phyloP scores from a whole-genome alignment of 352 stramenopile genomes.

The Pythium chondricola region DNA sequence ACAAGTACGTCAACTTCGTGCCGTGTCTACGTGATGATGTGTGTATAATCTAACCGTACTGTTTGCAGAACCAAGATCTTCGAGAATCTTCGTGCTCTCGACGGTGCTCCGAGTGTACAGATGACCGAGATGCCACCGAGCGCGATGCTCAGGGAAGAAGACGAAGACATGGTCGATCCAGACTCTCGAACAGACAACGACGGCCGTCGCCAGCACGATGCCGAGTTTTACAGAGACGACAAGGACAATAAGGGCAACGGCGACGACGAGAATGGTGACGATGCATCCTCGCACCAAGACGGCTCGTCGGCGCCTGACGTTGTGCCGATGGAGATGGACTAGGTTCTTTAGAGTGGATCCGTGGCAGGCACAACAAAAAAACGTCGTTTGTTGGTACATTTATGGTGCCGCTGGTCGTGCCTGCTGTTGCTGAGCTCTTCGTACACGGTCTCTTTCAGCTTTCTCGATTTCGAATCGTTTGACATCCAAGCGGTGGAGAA shows the following conservation, averaged over 20 bases:
- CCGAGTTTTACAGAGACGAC: slow-evolving; percentile 79
- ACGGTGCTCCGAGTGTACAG: slow-evolving; percentile 73
- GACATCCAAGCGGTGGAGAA: slow-evolving; percentile 86
- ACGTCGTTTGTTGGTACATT: no score
- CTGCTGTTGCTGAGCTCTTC: slow-evolving; percentile 40
- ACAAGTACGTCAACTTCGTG: slow-evolving; percentile 46
- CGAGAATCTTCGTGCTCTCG: slow-evolving; percentile 69
- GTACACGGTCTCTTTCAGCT: slow-evolving; percentile 74
- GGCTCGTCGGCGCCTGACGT: slow-evolving; percentile 50
- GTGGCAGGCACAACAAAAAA: no score
- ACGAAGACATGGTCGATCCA: slow-evolving; percentile 65
- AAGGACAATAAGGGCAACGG: slow-evolving; percentile 65
- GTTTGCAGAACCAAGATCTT: slow-evolving; percentile 71
- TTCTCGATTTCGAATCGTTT: slow-evolving; percentile 90
- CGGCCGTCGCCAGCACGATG: slow-evolving; percentile 64
- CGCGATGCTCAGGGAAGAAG: slow-evolving; percentile 71
- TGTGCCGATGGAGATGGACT: slow-evolving; percentile 75
- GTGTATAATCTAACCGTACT: neutral
- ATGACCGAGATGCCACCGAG: slow-evolving; percentile 69
- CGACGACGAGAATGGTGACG: slow-evolving; percentile 21
- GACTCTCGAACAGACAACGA: slow-evolving; percentile 70
- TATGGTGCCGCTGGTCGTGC: no score
- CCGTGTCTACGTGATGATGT: neutral
- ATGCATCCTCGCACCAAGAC: slow-evolving; percentile 25
- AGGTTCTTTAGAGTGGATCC: slow-evolving; percentile 1